Percentiles rank a stretch among this genome's conserved stretches.
Evolutionary conservation across 2,329 filamentous ascomycete genomes (phyloP).

Genomic region (Xylariaceae sp.): DNA sequence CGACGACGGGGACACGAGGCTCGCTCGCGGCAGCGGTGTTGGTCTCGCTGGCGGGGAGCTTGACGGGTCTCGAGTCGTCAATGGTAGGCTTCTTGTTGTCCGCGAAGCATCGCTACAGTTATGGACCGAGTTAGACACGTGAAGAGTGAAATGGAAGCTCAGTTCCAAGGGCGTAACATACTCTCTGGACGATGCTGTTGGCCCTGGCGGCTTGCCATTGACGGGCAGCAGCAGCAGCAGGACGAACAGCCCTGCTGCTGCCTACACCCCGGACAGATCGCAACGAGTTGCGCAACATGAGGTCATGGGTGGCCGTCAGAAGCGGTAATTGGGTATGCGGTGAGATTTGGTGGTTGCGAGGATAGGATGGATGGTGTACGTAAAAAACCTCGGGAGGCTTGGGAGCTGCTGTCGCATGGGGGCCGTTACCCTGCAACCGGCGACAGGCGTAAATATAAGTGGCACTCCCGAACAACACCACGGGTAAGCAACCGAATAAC

Average conservation of each 20-base stretch:
- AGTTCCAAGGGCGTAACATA: constrained; percentile 17
- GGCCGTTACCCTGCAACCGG: too few relatives aligned
- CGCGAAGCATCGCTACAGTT: constrained; percentile 54
- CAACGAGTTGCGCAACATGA: constrained; percentile 69
- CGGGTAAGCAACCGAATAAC: too few relatives aligned
- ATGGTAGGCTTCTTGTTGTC: constrained; percentile 51
- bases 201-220: constrained; percentile 55
- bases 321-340: constrained; percentile 5
- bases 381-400: neutral
- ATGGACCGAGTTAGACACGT: constrained; percentile 2
- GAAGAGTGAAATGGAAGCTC: neutral
- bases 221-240: constrained; percentile 51
- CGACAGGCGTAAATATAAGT: too few relatives aligned
- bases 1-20: constrained; percentile 38
- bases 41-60: constrained; percentile 55
- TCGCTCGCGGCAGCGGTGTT: constrained; percentile 46
- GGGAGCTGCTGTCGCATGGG: too few relatives aligned
- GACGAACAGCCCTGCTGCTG: constrained; percentile 51
- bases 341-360: neutral
- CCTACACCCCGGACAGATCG: constrained; percentile 61
- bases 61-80: constrained; percentile 46
- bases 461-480: too few relatives aligned
- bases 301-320: constrained; percentile 40
- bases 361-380: neutral
- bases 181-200: constrained; percentile 36